These are phyloP conservation scores for Rubia occidens DNA, from an alignment of 305 asterid species.

Conservation along the genomic window DNA sequence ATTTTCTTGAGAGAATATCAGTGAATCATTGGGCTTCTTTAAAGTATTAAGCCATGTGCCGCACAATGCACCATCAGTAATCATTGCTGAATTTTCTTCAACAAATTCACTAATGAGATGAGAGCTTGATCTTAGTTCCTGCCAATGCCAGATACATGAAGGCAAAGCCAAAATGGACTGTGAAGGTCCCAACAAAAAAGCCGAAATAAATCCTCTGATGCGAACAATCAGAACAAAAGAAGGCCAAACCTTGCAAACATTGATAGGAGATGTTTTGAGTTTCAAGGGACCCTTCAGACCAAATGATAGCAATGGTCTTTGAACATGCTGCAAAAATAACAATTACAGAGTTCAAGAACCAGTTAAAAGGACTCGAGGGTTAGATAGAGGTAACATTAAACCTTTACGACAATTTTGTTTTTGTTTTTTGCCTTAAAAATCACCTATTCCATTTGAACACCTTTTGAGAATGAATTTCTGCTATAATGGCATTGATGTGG, in stretches of 20 bases:
- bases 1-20: constrained; percentile 55
- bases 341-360: neutral
- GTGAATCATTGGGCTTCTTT: constrained; percentile 51
- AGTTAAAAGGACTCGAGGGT: neutral
- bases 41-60: constrained; percentile 67
- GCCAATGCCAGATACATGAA: constrained; percentile 33
- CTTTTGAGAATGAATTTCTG: neutral
- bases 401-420: neutral
- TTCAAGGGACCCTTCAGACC: constrained; percentile 86
- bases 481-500: neutral
- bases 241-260: constrained; percentile 71
- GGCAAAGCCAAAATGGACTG: constrained; percentile 14
- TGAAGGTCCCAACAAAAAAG: constrained; percentile 1
- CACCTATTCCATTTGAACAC: neutral
- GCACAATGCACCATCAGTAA: constrained; percentile 71
- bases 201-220: constrained; percentile 9
- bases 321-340: constrained; percentile 67
- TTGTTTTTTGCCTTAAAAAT: neutral
- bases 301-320: constrained; percentile 80
- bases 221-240: constrained; percentile 11
- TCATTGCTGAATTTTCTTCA: constrained; percentile 59
- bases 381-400: neutral
- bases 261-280: constrained; percentile 63
- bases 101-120: constrained; percentile 64
- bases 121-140: constrained; percentile 77